These are phyloP conservation scores for Moesziomyces globuligerus DNA, from an alignment of 1,284 basidiomycete genomes.

Conservation along the genomic window DNA sequence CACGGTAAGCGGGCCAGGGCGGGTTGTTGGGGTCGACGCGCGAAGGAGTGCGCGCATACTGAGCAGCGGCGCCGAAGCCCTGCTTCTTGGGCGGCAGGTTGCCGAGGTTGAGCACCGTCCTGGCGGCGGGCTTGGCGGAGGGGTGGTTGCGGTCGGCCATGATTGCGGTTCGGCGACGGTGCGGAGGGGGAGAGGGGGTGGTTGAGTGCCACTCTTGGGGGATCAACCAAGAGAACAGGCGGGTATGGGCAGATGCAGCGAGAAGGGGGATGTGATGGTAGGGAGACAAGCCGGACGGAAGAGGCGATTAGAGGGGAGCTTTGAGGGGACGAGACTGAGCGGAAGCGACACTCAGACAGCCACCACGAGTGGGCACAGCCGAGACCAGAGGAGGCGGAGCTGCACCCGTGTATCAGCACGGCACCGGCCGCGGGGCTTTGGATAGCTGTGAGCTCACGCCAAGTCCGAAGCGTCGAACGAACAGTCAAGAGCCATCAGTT, in stretches of 20 bases:
- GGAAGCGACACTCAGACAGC: neutral
- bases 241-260: conserved; percentile 4
- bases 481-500: neutral
- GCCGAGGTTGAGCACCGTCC: conserved; percentile 66
- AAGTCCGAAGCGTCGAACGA: neutral
- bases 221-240: neutral
- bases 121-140: conserved; percentile 64
- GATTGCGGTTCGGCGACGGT: conserved; percentile 8
- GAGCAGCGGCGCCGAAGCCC: conserved; percentile 46
- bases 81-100: conserved; percentile 66
- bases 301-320: neutral
- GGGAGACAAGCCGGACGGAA: conserved; percentile 10
- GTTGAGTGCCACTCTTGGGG: neutral
- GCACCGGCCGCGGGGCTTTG: too few relatives aligned
- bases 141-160: conserved; percentile 58
- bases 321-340: neutral
- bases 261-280: conserved; percentile 11
- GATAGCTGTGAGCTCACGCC: too few relatives aligned
- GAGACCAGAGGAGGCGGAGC: neutral
- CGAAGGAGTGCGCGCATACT: conserved; percentile 57
- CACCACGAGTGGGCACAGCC: conserved; percentile 2
- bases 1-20: conserved; percentile 86
- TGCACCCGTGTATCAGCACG: conserved; percentile 13
- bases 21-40: conserved; percentile 84
- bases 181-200: neutral